Evolutionary conservation across 805 yeast species (phyloP), one percentile per base, ranked within the genome.

Genomic region (Spathaspora girioi): DNA sequence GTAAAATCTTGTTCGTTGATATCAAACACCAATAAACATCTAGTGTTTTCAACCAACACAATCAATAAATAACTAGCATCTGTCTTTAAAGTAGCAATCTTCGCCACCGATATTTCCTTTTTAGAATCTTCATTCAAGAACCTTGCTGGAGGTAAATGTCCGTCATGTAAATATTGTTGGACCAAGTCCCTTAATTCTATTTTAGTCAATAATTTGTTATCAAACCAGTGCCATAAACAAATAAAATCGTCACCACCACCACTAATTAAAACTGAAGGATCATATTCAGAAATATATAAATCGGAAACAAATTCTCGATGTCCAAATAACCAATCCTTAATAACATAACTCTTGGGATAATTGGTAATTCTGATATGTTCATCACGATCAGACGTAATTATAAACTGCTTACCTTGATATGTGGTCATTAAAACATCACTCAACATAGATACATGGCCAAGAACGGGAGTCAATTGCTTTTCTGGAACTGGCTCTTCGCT

Each of bases 381-480:
- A 68, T 94, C 99, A 69, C 99, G 80, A 71, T 94, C 99, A 38
- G 92, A 83, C 1, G 96, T 84, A 50, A 93, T 76, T 14, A 92
- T 65, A 53, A 69, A 86, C 55, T 76, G 74, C 53, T 79, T 78
- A 8, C 76, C 79, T 7, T 60, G 47, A 38, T 63, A 54, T 19
- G 58, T 52, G 29, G 73, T 67, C 26, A 83, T 71, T 27, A 76
- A 62, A 2, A 92, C 78, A 55, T 84, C 90, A n/a, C 96, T 87
- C 54, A 94, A 78, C 97, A 94, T 90, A 2, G 97, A 92, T 5
- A 94, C 98, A 68, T 94, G 99, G 7, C 99, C 99, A 49, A 93
- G 71, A 6, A 93, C 76, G 2, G 97, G 97, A 38, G 73, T 78
- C 47, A 73, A 59, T 1, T 56, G 48, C 43, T 81, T 65, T 45